Evolutionary conservation across 2,329 filamentous ascomycete species (phyloP).

Genomic region (Camptophora hylomeconis): DNA sequence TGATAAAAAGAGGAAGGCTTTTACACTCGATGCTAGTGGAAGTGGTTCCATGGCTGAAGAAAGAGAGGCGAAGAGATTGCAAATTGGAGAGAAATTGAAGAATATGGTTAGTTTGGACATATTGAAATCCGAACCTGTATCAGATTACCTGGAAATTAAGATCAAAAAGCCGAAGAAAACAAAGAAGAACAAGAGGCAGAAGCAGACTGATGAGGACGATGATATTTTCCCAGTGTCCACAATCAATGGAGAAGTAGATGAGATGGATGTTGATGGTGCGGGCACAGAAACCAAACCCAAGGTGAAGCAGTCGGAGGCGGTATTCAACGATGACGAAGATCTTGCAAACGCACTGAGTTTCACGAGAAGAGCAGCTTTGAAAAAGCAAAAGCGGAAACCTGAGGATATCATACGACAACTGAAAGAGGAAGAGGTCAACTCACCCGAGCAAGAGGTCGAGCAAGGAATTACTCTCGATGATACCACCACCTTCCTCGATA

Average conservation of each 20-base stretch:
- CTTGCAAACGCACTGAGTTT: constrained; percentile 72
- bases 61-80: constrained; percentile 40
- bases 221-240: constrained; percentile 31
- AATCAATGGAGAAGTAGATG: constrained; percentile 28
- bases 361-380: constrained; percentile 72
- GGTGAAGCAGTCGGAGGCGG: constrained; percentile 54
- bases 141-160: constrained; percentile 89
- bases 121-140: constrained; percentile 50
- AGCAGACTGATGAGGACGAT: constrained; percentile 52
- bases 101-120: constrained; percentile 69
- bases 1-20: constrained; percentile 80
- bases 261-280: constrained; percentile 62
- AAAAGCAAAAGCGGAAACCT: constrained; percentile 82
- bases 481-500: constrained; percentile 86
- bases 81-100: constrained; percentile 47
- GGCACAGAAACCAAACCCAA: constrained; percentile 29
- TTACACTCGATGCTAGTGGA: constrained; percentile 72
- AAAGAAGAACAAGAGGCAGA: constrained; percentile 63
- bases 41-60: constrained; percentile 55
- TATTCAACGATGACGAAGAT: constrained; percentile 82
- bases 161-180: constrained; percentile 86
- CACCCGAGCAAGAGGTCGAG: constrained; percentile 37
- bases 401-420: constrained; percentile 79
- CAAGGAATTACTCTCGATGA: constrained; percentile 84
- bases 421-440: constrained; percentile 45